phyloP scores from a whole-genome alignment of 495 filamentous ascomycete genomes.

The Hypoxylon subgilvum region DNA sequence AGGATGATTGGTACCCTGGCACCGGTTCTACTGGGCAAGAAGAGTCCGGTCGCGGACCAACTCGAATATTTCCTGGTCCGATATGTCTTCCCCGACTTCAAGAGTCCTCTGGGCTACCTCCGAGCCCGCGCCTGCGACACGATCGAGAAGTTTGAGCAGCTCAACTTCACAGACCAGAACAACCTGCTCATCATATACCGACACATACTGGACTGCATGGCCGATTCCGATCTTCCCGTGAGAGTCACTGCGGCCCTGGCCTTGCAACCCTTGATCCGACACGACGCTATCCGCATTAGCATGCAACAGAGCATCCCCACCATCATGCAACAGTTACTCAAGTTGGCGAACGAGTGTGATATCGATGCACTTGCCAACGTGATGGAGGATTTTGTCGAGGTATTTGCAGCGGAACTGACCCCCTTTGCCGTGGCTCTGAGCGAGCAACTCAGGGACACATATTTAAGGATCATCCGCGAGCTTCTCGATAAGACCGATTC shows the following conservation, averaged over 20 bases:
- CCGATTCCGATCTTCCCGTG: conserved; percentile 86
- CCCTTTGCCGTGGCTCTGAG: conserved; percentile 97
- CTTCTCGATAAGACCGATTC: conserved; percentile 83
- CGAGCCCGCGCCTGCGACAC: conserved; percentile 95
- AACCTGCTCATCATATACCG: conserved; percentile 95
- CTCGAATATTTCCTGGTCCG: conserved; percentile 99
- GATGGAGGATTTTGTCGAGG: conserved; percentile 99
- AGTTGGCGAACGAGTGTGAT: conserved; percentile 93
- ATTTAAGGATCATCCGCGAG: conserved; percentile 90
- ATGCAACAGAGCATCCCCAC: conserved; percentile 99
- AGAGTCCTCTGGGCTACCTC: conserved; percentile 89
- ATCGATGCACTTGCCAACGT: conserved; percentile 95
- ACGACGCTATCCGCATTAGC: conserved; percentile 87
- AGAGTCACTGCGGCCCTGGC: conserved; percentile 94
- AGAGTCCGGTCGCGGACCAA: conserved; percentile 95
- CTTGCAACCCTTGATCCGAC: conserved; percentile 91
- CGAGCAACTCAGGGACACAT: conserved; percentile 95
- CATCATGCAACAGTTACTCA: conserved; percentile 98
- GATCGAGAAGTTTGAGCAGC: conserved; percentile 93
- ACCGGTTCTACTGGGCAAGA: conserved; percentile 93
- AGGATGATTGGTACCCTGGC: conserved; percentile 97
- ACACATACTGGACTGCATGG: conserved; percentile 96
- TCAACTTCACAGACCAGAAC: conserved; percentile 93
- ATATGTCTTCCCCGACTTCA: conserved; percentile 97
- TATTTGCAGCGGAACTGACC: conserved; percentile 92